phyloP scores from a whole-genome alignment of 2,329 filamentous ascomycete genomes.

The Verticillium longisporum region DNA sequence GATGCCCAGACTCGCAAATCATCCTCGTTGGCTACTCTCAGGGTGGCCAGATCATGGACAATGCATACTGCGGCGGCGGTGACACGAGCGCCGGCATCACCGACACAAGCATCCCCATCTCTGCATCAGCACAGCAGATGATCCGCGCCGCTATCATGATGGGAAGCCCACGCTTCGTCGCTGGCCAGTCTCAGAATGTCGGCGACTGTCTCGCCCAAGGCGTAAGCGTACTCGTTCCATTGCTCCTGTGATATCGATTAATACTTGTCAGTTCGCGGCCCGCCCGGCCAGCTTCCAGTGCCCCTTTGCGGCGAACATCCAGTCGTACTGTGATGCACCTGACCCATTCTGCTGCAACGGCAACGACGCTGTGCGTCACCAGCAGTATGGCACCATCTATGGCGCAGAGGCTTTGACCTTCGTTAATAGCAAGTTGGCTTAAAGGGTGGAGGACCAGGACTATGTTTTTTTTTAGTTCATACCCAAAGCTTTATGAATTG shows the following conservation, averaged over 20 bases:
- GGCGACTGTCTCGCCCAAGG: conserved; percentile 50
- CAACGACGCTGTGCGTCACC: conserved; percentile 44
- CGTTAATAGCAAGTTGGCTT: conserved; percentile 42
- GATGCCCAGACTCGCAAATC: conserved; percentile 50
- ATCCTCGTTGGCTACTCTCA: conserved; percentile 58
- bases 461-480: background rate
- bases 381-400: conserved; percentile 50
- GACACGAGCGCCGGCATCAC: conserved; percentile 37
- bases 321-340: conserved; percentile 52
- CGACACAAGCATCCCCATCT: conserved; percentile 34
- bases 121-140: conserved; percentile 39
- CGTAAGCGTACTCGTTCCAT: conserved; percentile 30
- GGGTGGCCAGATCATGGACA: conserved; percentile 58
- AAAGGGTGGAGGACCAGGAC: background rate
- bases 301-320: conserved; percentile 44
- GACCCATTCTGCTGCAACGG: conserved; percentile 59
- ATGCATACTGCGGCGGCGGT: conserved; percentile 55
- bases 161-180: conserved; percentile 53
- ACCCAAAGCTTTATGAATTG: background rate
- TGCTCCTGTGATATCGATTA: background rate
- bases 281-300: conserved; percentile 47
- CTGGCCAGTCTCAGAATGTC: conserved; percentile 50
- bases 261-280: conserved; percentile 41
- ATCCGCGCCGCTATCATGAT: conserved; percentile 61
- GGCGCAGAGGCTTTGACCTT: conserved; percentile 38